Evolutionary conservation across 352 stramenopile genomes (phyloP), one percentile per base, ranked within the genome.

Genomic region (Phytophthora sp.): DNA sequence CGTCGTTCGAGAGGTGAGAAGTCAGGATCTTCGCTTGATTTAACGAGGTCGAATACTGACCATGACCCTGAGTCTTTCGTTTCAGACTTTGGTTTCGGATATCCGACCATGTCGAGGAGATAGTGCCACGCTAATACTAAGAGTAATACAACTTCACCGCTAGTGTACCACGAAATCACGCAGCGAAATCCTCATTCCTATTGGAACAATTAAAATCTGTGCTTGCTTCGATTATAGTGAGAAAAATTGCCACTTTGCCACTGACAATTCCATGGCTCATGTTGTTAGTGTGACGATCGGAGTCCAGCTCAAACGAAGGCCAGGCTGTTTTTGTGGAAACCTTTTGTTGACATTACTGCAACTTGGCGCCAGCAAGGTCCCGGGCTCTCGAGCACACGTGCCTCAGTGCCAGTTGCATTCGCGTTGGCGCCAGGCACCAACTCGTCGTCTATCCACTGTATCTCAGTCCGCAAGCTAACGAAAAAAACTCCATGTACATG

Each of bases 21-120:
- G 57, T 63, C 57, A 54, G 49, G 23, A 35, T n/a, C 8, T 44
- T 68, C 35, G 44, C 58, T 64, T 69, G 65, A 64, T 68, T 68
- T 52, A 73, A 45, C 51, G 41, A 39, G 16, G 26, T 35, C 23
- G 18, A 2, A 12, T 55, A 54, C 52, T 52, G 41, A 18, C 58
- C 60, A 53, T 26, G 41, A 27, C 49, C 45, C 24, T n/a, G 13
- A 13, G 24, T 12, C n/a, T 26, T 54, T 62, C 3, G 49, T 64
- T 59, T 66, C 59, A 69, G 65, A 18, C 1, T 50, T 57, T 73
- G 7, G 30, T 69, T 68, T 47, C 57, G 46, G 59, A 51, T 44
- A 18, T 63, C 41, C 26, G 47, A 65, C 30, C 51, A 45, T 21
- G 45, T 35, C 41, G 24, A 45, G 38, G 46, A 18, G 53, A 20